Evolutionary conservation across 768 basidiomycete species (phyloP), one percentile per base, ranked within the genome.

Genomic region (Naganishia randhawae): DNA sequence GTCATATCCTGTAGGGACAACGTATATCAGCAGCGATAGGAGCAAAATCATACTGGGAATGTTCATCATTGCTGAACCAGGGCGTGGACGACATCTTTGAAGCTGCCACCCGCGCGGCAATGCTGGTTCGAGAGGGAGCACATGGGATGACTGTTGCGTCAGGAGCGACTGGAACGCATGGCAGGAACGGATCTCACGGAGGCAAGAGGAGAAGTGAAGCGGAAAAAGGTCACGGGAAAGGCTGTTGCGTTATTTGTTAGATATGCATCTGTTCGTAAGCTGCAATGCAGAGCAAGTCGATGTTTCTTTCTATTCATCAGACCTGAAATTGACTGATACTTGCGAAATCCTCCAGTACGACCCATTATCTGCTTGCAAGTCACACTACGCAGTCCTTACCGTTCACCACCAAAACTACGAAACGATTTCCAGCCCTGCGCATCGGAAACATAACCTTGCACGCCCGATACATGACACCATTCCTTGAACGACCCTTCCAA

Each of bases 31-130:
- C 83, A 33, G 84, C 83, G 41, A 97, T 98, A 71, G 93, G 94
- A 31, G 95, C 95, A 32, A 86, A 91, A 31, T 89, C 87, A 48
- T 98, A 97, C 83, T 92, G 92, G 78, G 95, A 97, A 78, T 96
- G 93, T 74, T 91, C 90, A 11, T 89, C 92, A 32, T 83, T 94
- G 57, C 71, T 74, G 19, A 80, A 79, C 65, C 70, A 77, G 66
- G 78, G 78, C 25, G 80, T 81, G 31, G 96, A 98, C 80, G 91
- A 96, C 73, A 91, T 97, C 51, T 99, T 98, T 73, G 96, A 99
- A 82, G 89, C 91, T 0, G 96, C 96, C 35, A 98, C 96, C 13
- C 84, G 96, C 50, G 93, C 92, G 51, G 93, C 92, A 77, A 96
- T 98, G 90, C 81, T 98, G 67, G 93, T 95, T 85, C 84, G 93